phyloP scores from a whole-genome alignment of 352 stramenopile species.

The Pythium scleroteichum region DNA sequence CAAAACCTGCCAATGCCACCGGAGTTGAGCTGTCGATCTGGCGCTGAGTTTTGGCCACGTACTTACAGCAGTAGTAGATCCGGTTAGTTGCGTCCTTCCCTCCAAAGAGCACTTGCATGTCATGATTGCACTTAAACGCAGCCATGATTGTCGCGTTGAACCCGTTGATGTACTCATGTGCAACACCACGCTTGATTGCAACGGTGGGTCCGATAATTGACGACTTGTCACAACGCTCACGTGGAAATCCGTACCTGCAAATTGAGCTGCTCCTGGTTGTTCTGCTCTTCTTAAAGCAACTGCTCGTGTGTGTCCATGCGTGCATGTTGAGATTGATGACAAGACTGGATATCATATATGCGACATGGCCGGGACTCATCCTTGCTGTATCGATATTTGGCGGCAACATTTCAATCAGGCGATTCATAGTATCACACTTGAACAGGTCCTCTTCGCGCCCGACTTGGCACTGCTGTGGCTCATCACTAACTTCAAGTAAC shows the following conservation, averaged over 20 bases:
- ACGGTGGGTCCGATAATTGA: background rate
- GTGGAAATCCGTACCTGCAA: constrained; percentile 14
- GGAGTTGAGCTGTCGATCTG: constrained; percentile 2
- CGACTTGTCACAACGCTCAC: background rate
- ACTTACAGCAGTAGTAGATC: constrained; percentile 22
- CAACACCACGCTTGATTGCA: background rate
- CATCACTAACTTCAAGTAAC: background rate
- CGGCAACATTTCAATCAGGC: constrained; percentile 17
- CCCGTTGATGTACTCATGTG: constrained; percentile 16
- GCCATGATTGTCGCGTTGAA: constrained; percentile 17
- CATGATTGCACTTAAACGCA: constrained; percentile 25
- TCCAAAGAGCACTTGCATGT: constrained; percentile 18
- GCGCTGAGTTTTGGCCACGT: constrained; percentile 15
- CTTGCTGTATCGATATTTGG: background rate
- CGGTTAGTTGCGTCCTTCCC: constrained; percentile 17
- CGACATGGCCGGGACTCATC: constrained; percentile 1
- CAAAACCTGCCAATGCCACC: constrained; percentile 12
- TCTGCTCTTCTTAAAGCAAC: constrained; percentile 15
- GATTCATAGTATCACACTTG: constrained; percentile 5
- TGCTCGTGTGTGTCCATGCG: constrained; percentile 13
- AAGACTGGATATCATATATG: constrained; percentile 14
- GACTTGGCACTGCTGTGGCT: background rate
- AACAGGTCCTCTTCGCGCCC: background rate
- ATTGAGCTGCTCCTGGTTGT: constrained; percentile 1
- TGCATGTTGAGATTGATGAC: constrained; percentile 16